Percentiles rank a stretch among this genome's conserved stretches.
These are phyloP conservation scores for Chlorencoelia australis DNA, from an alignment of 2,329 filamentous ascomycete species.

Conservation along the genomic window DNA sequence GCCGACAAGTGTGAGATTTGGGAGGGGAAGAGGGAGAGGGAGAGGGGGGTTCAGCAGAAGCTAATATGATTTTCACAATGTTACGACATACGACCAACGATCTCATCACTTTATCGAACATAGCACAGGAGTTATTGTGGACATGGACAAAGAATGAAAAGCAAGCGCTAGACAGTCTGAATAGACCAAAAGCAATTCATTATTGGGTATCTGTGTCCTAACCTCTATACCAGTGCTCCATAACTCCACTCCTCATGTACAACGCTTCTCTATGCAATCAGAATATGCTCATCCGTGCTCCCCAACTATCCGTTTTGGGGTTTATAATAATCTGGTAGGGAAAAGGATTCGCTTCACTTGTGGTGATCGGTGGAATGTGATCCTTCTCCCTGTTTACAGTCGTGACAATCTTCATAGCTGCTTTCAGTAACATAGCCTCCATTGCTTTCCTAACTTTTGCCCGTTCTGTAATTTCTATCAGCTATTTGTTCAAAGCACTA, in stretches of 20 bases:
- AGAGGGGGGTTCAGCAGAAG: slow-evolving; percentile 24
- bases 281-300: slow-evolving; percentile 61
- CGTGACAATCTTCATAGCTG: slow-evolving; percentile 80
- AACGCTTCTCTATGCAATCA: slow-evolving; percentile 9
- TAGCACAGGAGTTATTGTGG: no score
- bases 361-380: slow-evolving; percentile 94
- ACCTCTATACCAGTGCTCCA: slow-evolving; percentile 14
- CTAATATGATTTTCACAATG: slow-evolving; percentile 10
- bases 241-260: slow-evolving; percentile 12
- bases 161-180: no score
- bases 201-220: slow-evolving; percentile 22
- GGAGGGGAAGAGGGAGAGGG: slow-evolving; percentile 27
- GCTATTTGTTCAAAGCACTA: slow-evolving; percentile 1
- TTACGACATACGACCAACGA: slow-evolving; percentile 4
- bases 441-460: slow-evolving; percentile 83
- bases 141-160: slow-evolving; percentile 4
- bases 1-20: slow-evolving; percentile 57
- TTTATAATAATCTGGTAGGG: slow-evolving; percentile 89
- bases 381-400: slow-evolving; percentile 84
- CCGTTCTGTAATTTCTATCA: slow-evolving; percentile 47
- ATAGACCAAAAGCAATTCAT: slow-evolving; percentile 15
- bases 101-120: no score
- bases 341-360: slow-evolving; percentile 84
- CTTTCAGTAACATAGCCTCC: slow-evolving; percentile 79
- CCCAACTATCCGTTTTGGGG: slow-evolving; percentile 70